A percentile compares a stretch with the other conserved stretches of the same genome.
phyloP scores from a whole-genome alignment of 129 eudicot genomes.

The Escallonia rubra region DNA sequence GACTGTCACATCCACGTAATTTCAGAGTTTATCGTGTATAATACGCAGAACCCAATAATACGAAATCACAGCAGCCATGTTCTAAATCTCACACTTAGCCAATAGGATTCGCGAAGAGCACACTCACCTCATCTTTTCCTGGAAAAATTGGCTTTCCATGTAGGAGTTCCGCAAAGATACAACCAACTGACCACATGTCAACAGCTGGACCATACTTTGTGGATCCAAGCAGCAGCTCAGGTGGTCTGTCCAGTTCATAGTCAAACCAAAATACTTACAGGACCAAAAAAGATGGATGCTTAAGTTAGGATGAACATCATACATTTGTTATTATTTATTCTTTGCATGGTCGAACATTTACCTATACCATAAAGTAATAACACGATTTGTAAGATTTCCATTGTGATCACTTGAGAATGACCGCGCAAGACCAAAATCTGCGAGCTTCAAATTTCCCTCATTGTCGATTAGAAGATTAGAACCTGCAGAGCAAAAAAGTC shows the following conservation, averaged over 20 bases:
- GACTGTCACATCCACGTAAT: too few species aligned
- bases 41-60: too few species aligned
- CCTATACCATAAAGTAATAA: slow-evolving; percentile 67
- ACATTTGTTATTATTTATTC: not conserved
- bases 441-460: slow-evolving; percentile 59
- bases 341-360: not conserved
- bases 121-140: slow-evolving; percentile 56
- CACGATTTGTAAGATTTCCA: slow-evolving; percentile 64
- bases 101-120: slow-evolving; percentile 5
- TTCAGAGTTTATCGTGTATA: too few species aligned
- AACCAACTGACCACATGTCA: slow-evolving; percentile 78
- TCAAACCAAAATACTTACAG: too few species aligned
- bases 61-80: too few species aligned
- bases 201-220: slow-evolving; percentile 76
- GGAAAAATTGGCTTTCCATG: slow-evolving; percentile 62
- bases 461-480: slow-evolving; percentile 66
- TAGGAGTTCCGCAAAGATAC: slow-evolving; percentile 66
- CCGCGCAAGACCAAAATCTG: slow-evolving; percentile 70
- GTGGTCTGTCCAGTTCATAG: slow-evolving; percentile 35
- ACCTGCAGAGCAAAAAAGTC: slow-evolving; percentile 24
- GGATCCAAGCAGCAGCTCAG: slow-evolving; percentile 59
- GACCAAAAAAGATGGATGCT: not conserved
- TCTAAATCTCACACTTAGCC: not conserved
- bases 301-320: not conserved
- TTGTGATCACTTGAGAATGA: slow-evolving; percentile 62